Evolutionary conservation across 306 rosid genomes (phyloP).

Genomic region (Ormosia semicastrata): DNA sequence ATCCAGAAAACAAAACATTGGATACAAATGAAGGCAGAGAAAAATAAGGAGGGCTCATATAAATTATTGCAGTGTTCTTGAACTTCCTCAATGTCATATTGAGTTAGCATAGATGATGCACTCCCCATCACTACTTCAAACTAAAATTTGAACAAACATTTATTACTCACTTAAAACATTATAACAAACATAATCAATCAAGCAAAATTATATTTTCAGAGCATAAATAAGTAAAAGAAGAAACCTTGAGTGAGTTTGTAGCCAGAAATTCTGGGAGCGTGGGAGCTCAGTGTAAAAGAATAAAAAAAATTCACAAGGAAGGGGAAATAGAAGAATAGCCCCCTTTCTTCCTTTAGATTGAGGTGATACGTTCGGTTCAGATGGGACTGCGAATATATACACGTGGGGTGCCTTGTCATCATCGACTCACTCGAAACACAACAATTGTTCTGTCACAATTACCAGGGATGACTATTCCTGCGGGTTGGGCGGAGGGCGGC

Average conservation of each 20-base stretch:
- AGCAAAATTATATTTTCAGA: not conserved
- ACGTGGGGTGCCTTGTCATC: slow-evolving; percentile 36
- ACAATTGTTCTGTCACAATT: slow-evolving; percentile 8
- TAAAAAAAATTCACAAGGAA: no score
- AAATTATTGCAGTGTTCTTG: slow-evolving; percentile 68
- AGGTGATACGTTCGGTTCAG: not conserved
- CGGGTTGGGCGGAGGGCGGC: no score
- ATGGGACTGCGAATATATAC: slow-evolving; percentile 23
- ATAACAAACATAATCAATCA: no score
- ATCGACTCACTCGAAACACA: slow-evolving; percentile 34
- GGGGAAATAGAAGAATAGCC: no score
- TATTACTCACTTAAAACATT: not conserved
- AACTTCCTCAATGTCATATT: slow-evolving; percentile 93
- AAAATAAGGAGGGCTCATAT: slow-evolving; percentile 38
- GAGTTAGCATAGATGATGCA: slow-evolving; percentile 82
- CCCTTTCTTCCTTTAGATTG: no score
- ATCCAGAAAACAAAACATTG: not conserved
- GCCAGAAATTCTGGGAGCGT: not conserved
- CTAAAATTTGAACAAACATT: slow-evolving; percentile 9
- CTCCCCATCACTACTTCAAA: slow-evolving; percentile 63
- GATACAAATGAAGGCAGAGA: not conserved
- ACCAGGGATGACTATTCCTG: no score
- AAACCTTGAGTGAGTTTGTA: not conserved
- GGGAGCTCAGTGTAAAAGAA: not conserved
- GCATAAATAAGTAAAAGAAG: not conserved